Evolutionary conservation across 768 basidiomycete genomes (phyloP).

Genomic region (Phanerochaete sordida): DNA sequence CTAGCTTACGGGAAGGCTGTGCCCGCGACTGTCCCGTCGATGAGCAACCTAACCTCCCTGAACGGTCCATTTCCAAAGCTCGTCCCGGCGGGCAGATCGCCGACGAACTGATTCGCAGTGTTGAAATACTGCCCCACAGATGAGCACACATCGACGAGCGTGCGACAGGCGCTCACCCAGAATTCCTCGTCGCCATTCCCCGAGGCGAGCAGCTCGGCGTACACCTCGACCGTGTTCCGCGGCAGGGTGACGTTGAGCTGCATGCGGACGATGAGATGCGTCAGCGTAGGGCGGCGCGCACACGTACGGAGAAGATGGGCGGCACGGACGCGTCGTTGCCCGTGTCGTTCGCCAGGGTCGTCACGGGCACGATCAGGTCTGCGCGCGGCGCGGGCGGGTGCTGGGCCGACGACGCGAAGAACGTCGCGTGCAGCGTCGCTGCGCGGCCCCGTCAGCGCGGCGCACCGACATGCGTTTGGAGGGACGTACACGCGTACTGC

Average conservation of each 20-base stretch:
- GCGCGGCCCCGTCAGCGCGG: background rate
- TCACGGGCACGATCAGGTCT: slow-evolving; percentile 66
- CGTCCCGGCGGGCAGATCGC: slow-evolving; percentile 46
- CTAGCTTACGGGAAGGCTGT: slow-evolving; percentile 49
- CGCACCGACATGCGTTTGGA: background rate
- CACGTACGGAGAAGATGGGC: slow-evolving; percentile 61
- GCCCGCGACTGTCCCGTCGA: slow-evolving; percentile 54
- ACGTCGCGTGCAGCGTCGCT: slow-evolving; percentile 72
- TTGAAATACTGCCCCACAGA: slow-evolving; percentile 56
- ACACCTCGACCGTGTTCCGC: slow-evolving; percentile 61
- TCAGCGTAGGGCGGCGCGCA: background rate
- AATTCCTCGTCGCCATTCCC: slow-evolving; percentile 70
- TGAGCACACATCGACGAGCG: background rate
- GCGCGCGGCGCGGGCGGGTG: slow-evolving; percentile 59
- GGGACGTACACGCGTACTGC: slow-evolving; percentile 56
- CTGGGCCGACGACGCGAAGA: slow-evolving; percentile 55
- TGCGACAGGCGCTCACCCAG: slow-evolving; percentile 49
- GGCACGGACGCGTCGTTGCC: slow-evolving; percentile 77
- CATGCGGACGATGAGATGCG: background rate
- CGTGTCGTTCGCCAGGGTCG: slow-evolving; percentile 57
- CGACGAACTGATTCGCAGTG: slow-evolving; percentile 54
- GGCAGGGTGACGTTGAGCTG: slow-evolving; percentile 71
- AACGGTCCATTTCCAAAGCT: slow-evolving; percentile 51
- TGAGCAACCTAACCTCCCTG: slow-evolving; percentile 60
- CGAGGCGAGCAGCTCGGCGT: slow-evolving; percentile 69